These are phyloP conservation scores for Rhododendron ferrugineum DNA, from an alignment of 148 eudicot species.

Conservation along the genomic window DNA sequence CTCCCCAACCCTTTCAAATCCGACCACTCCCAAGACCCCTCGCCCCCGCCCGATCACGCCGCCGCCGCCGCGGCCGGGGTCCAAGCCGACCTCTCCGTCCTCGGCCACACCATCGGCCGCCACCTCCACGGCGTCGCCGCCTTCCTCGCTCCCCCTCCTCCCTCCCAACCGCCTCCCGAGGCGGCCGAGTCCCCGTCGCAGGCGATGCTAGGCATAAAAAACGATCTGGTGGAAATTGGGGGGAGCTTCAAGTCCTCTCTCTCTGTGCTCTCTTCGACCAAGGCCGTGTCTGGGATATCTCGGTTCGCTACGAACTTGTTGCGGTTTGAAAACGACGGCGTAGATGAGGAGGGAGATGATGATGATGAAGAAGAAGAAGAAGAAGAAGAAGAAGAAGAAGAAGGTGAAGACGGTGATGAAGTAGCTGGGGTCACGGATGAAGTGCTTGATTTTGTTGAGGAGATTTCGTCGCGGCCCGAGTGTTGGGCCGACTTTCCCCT, in stretches of 20 bases:
- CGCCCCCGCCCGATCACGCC: conserved; percentile 6
- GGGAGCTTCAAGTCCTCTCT: conserved; percentile 52
- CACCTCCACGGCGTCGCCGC: conserved; percentile 60
- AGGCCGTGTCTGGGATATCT: conserved; percentile 39
- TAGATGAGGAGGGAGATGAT: conserved; percentile 7
- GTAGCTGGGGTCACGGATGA: conserved; percentile 17
- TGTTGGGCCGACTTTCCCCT: conserved; percentile 15
- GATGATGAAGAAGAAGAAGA: conserved; percentile 9
- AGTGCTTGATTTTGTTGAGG: conserved; percentile 13
- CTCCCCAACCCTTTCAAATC: conserved; percentile 55
- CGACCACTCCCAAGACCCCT: not conserved
- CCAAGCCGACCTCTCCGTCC: conserved; percentile 38
- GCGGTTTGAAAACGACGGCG: conserved; percentile 16
- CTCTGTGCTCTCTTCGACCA: conserved; percentile 40
- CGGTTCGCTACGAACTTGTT: conserved; percentile 52
- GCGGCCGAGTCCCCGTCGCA: conserved; percentile 16
- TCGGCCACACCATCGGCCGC: conserved; percentile 46
- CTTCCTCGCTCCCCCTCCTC: conserved; percentile 63
- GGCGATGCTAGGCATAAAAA: conserved; percentile 39
- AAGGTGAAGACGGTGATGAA: not conserved
- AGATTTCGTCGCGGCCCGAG: conserved; percentile 9
- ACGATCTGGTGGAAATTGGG: conserved; percentile 66
- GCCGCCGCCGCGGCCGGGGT: conserved; percentile 24
- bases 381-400: not conserved
- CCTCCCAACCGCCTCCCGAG: not conserved